Evolutionary conservation across 2,329 filamentous ascomycete species (phyloP), one percentile per base, ranked within the genome.

Genomic region (Metarhizium guizhouense): DNA sequence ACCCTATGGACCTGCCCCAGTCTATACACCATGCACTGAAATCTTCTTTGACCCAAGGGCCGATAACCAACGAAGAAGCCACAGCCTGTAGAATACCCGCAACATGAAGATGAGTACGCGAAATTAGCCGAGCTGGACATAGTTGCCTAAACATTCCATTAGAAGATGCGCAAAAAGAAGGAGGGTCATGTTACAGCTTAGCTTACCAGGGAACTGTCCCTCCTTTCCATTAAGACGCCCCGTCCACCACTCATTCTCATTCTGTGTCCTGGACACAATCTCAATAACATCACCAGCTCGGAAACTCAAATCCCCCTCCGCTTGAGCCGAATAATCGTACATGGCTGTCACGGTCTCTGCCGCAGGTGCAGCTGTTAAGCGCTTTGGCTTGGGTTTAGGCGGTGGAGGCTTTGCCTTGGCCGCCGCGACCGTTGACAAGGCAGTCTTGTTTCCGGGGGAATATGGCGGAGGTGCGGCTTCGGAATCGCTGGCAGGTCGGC

Each of bases 231-330:
- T 79, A 54, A 95, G 68, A 68, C 84, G 88, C 42, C 94, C 94
- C 8, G 80, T 86, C 94, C 94, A 99, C 94, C 94, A 99, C 72
- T 99, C 94, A 63, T 99, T 97, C 53, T 90, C 86, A 65, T 96
- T 96, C 59, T 82, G 79, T n/a, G 90, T 95, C 62, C 89, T 81
- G 58, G 79, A 80, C 2, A 94, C 70, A 63, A 99, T 92, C 70
- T 97, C 92, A 65, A 99, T 97, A 4, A 87, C 75, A 59, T 99
- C 94, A 5, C 93, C 92, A 0, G 90, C 84, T 18, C 81, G 81
- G 74, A 99, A 99, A 65, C 89, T 95, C 59, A 99, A 75, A 68
- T 99, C 94, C 3, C 92, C 92, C 60, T 95, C 91, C 1, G 93
- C 92, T 69, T 97, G 92, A 6, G 94, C 94, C 59, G 95, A 90